phyloP scores from a whole-genome alignment of 768 basidiomycete genomes.

The Suillus americanus region DNA sequence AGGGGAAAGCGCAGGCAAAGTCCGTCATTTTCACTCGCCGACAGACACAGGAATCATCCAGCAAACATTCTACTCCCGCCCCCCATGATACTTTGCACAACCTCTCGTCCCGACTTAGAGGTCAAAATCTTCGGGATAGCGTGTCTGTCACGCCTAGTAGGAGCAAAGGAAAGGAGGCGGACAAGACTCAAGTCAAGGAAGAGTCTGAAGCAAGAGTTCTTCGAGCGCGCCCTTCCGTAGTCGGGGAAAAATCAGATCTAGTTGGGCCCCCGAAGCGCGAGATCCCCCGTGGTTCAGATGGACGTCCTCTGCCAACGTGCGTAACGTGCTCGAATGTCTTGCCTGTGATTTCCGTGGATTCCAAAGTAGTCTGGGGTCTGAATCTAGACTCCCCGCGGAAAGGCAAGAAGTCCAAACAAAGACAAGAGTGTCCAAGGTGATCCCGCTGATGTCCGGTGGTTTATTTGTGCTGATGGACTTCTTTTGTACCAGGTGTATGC shows the following conservation, averaged over 20 bases:
- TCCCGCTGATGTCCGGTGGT: slow-evolving; percentile 23
- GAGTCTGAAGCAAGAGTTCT: slow-evolving; percentile 48
- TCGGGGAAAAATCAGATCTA: slow-evolving; percentile 34
- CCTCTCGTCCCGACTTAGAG: slow-evolving; percentile 22
- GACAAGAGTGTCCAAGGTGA: slow-evolving; percentile 76
- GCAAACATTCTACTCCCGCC: slow-evolving; percentile 38
- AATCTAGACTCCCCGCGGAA: slow-evolving; percentile 44
- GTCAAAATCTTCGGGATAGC: slow-evolving; percentile 25
- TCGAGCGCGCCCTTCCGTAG: slow-evolving; percentile 45
- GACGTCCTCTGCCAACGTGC: slow-evolving; percentile 69
- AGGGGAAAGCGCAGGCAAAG: slow-evolving; percentile 39
- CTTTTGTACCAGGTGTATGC: slow-evolving; percentile 60
- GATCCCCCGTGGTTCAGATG: slow-evolving; percentile 58
- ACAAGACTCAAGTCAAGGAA: slow-evolving; percentile 46
- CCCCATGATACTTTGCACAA: slow-evolving; percentile 24
- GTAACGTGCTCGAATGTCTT: slow-evolving; percentile 68
- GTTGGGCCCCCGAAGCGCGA: slow-evolving; percentile 41
- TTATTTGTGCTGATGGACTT: slow-evolving; percentile 13
- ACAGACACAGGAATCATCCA: slow-evolving; percentile 53
- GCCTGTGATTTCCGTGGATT: slow-evolving; percentile 75
- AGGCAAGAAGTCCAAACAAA: slow-evolving; percentile 58
- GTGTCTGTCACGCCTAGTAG: slow-evolving; percentile 31
- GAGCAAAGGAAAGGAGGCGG: slow-evolving; percentile 42
- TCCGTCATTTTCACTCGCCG: slow-evolving; percentile 62
- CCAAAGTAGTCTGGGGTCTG: slow-evolving; percentile 73